phyloP scores from a whole-genome alignment of 345 rosid genomes.

The Geranium brycei region DNA sequence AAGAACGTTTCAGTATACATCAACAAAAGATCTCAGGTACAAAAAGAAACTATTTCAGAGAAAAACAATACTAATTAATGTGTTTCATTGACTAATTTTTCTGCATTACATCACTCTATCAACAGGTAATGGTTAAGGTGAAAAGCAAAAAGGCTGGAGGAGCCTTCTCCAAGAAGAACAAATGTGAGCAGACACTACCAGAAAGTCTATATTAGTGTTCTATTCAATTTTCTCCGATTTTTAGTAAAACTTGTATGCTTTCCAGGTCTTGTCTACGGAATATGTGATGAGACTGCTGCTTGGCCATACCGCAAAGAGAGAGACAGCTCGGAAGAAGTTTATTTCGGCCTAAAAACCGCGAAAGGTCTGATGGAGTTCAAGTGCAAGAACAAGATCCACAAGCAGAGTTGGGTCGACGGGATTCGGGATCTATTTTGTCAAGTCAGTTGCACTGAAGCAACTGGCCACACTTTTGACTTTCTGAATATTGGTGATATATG shows the following conservation, averaged over 20 bases:
- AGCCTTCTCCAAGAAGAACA: conserved; percentile 80
- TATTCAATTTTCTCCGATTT: neutral
- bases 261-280: conserved; percentile 66
- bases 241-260: neutral
- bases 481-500: conserved; percentile 29
- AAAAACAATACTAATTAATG: neutral
- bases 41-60: neutral
- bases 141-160: conserved; percentile 89
- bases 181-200: conserved; percentile 29
- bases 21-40: conserved; percentile 77
- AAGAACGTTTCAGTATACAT: conserved; percentile 48
- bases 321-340: conserved; percentile 57
- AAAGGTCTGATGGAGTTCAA: conserved; percentile 91
- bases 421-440: conserved; percentile 62
- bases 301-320: conserved; percentile 85
- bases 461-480: conserved; percentile 40
- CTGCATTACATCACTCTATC: neutral
- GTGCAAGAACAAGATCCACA: conserved; percentile 66
- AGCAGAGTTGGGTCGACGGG: conserved; percentile 84
- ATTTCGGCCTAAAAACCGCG: conserved; percentile 81
- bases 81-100: neutral
- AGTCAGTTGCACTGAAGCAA: conserved; percentile 34
- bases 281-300: conserved; percentile 66
- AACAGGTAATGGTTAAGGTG: conserved; percentile 57
- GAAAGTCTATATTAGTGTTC: neutral